phyloP scores from a whole-genome alignment of 2,329 filamentous ascomycete genomes.

The Scolecobasidium constrictum region DNA sequence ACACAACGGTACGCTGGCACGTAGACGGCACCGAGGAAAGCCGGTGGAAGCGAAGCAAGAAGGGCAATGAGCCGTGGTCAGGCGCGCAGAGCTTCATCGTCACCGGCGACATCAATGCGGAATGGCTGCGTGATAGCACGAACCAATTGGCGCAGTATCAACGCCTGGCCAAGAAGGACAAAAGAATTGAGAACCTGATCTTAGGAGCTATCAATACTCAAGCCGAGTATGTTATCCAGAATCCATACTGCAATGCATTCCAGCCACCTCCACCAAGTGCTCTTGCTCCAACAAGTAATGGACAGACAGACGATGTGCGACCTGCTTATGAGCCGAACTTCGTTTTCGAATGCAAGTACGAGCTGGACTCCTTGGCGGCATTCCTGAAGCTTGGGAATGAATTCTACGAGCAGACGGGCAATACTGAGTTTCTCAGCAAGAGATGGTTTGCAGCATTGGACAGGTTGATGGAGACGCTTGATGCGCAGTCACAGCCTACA shows the following conservation, averaged over 20 bases:
- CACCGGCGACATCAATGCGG: conserved; percentile 84
- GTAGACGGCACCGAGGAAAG: conserved; percentile 45
- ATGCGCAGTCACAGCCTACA: conserved; percentile 69
- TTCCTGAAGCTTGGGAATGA: conserved; percentile 81
- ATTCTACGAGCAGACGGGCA: conserved; percentile 70
- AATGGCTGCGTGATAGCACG: conserved; percentile 86
- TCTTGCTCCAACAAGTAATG: conserved; percentile 60
- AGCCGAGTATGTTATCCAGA: conserved; percentile 85
- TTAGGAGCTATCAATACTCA: conserved; percentile 94
- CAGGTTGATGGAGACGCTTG: conserved; percentile 60
- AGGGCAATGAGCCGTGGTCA: conserved; percentile 50
- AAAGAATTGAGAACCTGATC: conserved; percentile 66
- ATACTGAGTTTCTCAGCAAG: conserved; percentile 63
- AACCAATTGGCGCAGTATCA: conserved; percentile 93
- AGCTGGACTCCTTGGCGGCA: conserved; percentile 87
- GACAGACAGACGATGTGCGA: conserved; percentile 75
- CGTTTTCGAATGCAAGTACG: conserved; percentile 98
- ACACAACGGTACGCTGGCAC: conserved; percentile 85
- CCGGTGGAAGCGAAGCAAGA: conserved; percentile 27
- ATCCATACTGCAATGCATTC: conserved; percentile 97
- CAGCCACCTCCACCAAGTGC: conserved; percentile 82
- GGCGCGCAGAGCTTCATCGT: conserved; percentile 88
- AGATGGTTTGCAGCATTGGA: conserved; percentile 73
- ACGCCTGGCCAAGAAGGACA: conserved; percentile 68
- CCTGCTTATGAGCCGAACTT: conserved; percentile 72